phyloP scores from a whole-genome alignment of 139 green algal genomes.

The Tetraselmis striata region DNA sequence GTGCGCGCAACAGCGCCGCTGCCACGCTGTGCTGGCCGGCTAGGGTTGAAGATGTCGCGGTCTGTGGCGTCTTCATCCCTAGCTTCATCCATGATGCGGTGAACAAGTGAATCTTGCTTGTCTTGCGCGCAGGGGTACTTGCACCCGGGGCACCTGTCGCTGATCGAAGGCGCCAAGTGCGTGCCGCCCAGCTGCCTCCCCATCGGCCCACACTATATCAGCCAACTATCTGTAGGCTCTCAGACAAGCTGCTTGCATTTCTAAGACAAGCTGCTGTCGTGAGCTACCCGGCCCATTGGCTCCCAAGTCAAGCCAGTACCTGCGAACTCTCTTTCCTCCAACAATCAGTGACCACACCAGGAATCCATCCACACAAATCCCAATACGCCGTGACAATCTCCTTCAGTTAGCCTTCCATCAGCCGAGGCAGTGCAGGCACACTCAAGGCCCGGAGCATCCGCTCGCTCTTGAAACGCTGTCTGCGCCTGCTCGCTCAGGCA shows the following conservation, averaged over 20 bases:
- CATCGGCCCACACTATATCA: background rate
- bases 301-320: too few species aligned
- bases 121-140: slow-evolving; percentile 73
- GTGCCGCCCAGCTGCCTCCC: background rate
- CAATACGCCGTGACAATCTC: too few species aligned
- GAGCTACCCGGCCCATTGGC: too few species aligned
- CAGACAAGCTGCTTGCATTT: background rate
- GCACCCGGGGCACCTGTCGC: slow-evolving; percentile 88
- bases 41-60: background rate
- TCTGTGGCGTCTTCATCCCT: background rate
- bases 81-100: too few species aligned
- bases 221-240: background rate
- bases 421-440: too few species aligned
- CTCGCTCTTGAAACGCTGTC: background rate
- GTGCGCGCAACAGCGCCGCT: slow-evolving; percentile 1
- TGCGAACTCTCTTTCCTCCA: background rate
- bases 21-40: background rate
- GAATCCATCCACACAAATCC: too few species aligned
- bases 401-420: too few species aligned
- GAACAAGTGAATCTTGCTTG: too few species aligned
- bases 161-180: slow-evolving; percentile 67
- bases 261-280: too few species aligned
- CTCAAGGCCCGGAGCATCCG: too few species aligned
- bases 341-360: background rate
- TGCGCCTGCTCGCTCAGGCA: slow-evolving; percentile 36